Evolutionary conservation across 2,329 filamentous ascomycete genomes (phyloP).

Genomic region (Aaosphaeria arxii): DNA sequence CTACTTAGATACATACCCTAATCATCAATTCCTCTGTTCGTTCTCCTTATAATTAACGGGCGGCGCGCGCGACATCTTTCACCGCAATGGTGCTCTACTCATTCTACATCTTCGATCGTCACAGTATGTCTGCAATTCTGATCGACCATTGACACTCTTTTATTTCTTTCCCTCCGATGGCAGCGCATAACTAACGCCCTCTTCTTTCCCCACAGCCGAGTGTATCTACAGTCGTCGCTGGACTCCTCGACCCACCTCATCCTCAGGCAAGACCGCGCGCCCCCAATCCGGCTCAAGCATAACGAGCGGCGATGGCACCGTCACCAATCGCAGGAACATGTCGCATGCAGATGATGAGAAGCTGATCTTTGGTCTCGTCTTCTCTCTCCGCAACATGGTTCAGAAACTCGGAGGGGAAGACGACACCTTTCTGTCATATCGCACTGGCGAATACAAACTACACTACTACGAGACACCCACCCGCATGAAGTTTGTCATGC

Average conservation of each 20-base stretch:
- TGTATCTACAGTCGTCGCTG: slow-evolving; percentile 95
- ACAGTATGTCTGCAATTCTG: slow-evolving; percentile 61
- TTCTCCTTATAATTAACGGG: too few relatives aligned
- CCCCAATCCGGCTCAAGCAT: slow-evolving; percentile 49
- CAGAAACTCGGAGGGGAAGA: slow-evolving; percentile 91
- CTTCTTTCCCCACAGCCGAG: slow-evolving; percentile 62
- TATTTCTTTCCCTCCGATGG: slow-evolving; percentile 1
- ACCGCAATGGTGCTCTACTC: slow-evolving; percentile 83
- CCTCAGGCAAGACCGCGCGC: slow-evolving; percentile 46
- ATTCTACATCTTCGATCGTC: slow-evolving; percentile 98
- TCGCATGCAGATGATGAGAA: slow-evolving; percentile 82
- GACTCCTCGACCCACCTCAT: slow-evolving; percentile 56
- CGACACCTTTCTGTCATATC: slow-evolving; percentile 88
- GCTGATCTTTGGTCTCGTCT: slow-evolving; percentile 94
- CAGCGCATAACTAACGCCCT: slow-evolving; percentile 2
- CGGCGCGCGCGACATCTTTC: neutral
- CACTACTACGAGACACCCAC: slow-evolving; percentile 99
- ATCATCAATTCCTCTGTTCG: too few relatives aligned
- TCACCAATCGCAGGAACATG: slow-evolving; percentile 38
- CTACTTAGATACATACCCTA: too few relatives aligned
- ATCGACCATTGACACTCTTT: neutral
- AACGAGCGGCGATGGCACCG: slow-evolving; percentile 41
- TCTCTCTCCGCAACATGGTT: slow-evolving; percentile 94
- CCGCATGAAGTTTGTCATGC: slow-evolving; percentile 92
- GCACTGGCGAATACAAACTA: slow-evolving; percentile 93